Conservation (phyloP, 352 stramenopile genomes). For the Globisporangium cederbergense region DNA sequence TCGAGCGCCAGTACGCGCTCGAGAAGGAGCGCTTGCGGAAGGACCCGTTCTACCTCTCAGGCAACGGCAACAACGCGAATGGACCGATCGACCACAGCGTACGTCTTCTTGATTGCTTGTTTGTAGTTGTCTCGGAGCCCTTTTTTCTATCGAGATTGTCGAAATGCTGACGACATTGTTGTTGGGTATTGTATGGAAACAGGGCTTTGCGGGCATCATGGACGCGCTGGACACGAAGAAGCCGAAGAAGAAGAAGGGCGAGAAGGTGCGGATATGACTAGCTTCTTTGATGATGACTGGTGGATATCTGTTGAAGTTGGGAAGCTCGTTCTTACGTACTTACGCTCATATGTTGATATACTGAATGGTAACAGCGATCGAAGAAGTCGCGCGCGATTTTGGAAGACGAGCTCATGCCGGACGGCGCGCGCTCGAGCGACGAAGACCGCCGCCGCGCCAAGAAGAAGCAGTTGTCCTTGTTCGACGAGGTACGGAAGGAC, state of each 20-base stretch:
- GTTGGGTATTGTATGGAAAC: conserved; percentile 1
- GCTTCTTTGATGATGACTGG: conserved; percentile 1
- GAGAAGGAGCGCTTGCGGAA: conserved; percentile 71
- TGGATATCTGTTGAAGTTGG: not conserved
- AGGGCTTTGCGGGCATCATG: conserved; percentile 82
- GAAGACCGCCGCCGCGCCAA: conserved; percentile 50
- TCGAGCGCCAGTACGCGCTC: conserved; percentile 34
- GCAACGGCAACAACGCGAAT: conserved; percentile 39
- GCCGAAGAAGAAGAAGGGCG: conserved; percentile 65
- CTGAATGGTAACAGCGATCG: conserved; percentile 25
- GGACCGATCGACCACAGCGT: conserved; percentile 22
- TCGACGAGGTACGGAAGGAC: conserved; percentile 31
- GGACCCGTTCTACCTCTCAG: conserved; percentile 81
- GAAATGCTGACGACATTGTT: conserved; percentile 6
- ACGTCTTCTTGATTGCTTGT: conserved; percentile 18
- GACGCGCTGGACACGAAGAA: conserved; percentile 63
- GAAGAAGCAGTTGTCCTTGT: conserved; percentile 40
- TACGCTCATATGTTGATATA: not conserved
- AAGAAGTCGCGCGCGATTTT: conserved; percentile 52
- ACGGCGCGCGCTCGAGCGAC: conserved; percentile 65
- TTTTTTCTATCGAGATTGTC: not conserved
- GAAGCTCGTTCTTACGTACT: not conserved
- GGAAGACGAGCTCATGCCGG: conserved; percentile 79
- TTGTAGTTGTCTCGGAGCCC: too few species aligned
- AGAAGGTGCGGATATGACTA: conserved; percentile 33